phyloP scores from a whole-genome alignment of 2,329 filamentous ascomycete genomes.

The Talaromyces sp. region DNA sequence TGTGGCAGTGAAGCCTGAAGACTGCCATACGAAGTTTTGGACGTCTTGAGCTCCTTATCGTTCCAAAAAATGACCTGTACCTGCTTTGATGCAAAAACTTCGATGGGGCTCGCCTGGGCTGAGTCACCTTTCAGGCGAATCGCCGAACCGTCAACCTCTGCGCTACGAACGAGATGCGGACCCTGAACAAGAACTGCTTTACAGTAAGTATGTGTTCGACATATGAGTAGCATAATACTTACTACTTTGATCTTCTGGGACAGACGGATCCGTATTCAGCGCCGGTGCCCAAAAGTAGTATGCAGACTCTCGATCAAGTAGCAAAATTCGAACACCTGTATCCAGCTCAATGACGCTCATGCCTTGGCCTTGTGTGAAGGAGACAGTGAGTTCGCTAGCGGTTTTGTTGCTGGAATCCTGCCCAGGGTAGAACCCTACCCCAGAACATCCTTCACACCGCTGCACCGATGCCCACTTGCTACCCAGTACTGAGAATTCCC shows the following conservation, averaged over 20 bases:
- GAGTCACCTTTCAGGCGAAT: conserved; percentile 48
- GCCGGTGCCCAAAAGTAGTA: conserved; percentile 57
- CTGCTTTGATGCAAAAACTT: conserved; percentile 48
- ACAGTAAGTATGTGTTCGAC: neutral
- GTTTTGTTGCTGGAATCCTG: conserved; percentile 30
- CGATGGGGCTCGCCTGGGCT: conserved; percentile 40
- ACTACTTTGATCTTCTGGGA: conserved; percentile 47
- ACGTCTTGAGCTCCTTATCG: conserved; percentile 34
- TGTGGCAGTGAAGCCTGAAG: conserved; percentile 34
- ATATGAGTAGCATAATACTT: neutral
- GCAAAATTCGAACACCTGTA: conserved; percentile 49
- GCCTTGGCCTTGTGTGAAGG: conserved; percentile 50
- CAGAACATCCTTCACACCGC: conserved; percentile 41
- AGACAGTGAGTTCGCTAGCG: conserved; percentile 35
- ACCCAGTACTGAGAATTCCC: conserved; percentile 38
- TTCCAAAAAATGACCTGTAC: conserved; percentile 53
- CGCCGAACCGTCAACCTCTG: conserved; percentile 34
- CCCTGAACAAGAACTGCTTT: conserved; percentile 50
- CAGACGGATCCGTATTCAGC: conserved; percentile 47
- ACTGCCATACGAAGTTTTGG: conserved; percentile 38
- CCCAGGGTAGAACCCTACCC: conserved; percentile 39
- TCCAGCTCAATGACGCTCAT: conserved; percentile 47
- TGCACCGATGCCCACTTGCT: conserved; percentile 32
- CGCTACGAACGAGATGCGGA: conserved; percentile 51
- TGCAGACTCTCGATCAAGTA: conserved; percentile 54